A percentile compares a stretch with the other conserved stretches of the same genome.
These are phyloP conservation scores for Trichoderma endophyticum DNA, from an alignment of 2,329 filamentous ascomycete genomes.

Conservation along the genomic window DNA sequence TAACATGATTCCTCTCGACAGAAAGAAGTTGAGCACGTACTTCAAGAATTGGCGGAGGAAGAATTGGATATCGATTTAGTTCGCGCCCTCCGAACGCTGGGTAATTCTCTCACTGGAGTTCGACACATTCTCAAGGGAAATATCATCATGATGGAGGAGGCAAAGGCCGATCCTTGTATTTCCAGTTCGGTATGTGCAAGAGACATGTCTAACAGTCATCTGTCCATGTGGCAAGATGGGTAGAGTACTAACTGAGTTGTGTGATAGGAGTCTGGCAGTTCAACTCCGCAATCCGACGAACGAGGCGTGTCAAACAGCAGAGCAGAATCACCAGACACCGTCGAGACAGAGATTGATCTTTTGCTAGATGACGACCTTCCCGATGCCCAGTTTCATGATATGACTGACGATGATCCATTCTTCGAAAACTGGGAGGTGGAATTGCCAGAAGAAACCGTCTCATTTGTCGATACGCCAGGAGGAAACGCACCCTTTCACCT, in stretches of 20 bases:
- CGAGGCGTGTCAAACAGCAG: background rate
- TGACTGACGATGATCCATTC: background rate
- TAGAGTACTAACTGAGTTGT: background rate
- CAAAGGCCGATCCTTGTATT: background rate
- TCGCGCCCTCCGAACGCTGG: background rate
- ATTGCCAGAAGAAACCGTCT: background rate
- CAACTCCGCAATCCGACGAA: background rate
- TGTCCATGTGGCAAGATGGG: no score
- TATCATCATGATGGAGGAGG: background rate
- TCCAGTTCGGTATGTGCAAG: background rate
- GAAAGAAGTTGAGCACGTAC: background rate
- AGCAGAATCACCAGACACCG: background rate
- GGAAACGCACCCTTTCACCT: background rate
- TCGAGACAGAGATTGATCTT: background rate
- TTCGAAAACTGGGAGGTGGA: background rate
- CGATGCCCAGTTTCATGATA: background rate
- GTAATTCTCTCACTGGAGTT: background rate
- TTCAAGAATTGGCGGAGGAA: background rate
- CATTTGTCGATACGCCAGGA: background rate
- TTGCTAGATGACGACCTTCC: background rate
- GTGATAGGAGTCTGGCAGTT: background rate
- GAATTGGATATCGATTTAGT: background rate
- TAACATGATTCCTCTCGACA: background rate
- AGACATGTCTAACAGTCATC: background rate
- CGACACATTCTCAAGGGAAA: background rate